These are phyloP conservation scores for Paspalum notatum DNA, from an alignment of 176 grass and related monocot species.

Conservation along the genomic window DNA sequence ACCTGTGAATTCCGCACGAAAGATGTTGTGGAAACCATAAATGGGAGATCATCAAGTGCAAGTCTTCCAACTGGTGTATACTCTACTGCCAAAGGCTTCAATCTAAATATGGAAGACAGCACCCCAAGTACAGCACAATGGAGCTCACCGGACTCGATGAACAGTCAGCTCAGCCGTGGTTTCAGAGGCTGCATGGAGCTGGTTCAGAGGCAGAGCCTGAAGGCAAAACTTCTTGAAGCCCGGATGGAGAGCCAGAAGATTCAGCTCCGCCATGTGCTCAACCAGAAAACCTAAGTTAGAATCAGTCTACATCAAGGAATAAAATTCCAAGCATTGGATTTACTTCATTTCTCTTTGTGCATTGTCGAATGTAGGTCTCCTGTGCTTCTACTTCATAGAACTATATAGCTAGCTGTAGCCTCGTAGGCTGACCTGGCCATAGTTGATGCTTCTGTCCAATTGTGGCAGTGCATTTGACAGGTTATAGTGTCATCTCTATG, in stretches of 20 bases:
- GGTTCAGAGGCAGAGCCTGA: conserved; percentile 85
- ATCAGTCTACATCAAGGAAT: conserved; percentile 30
- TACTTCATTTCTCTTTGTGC: conserved; percentile 32
- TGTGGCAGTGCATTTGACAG: conserved; percentile 27
- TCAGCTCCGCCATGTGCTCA: conserved; percentile 78
- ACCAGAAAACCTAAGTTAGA: conserved; percentile 63
- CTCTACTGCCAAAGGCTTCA: conserved; percentile 43
- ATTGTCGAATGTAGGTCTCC: conserved; percentile 39
- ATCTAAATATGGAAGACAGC: conserved; percentile 48
- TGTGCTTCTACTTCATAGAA: conserved; percentile 37
- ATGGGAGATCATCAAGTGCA: conserved; percentile 25
- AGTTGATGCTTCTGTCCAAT: conserved; percentile 29
- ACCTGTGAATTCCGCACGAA: conserved; percentile 45
- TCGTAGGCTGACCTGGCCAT: conserved; percentile 34
- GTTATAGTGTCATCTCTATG: conserved; percentile 22
- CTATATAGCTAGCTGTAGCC: conserved; percentile 39
- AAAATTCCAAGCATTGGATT: conserved; percentile 45
- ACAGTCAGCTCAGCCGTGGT: conserved; percentile 55
- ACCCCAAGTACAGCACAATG: conserved; percentile 60
- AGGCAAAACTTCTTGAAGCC: conserved; percentile 79
- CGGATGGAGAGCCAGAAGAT: conserved; percentile 88
- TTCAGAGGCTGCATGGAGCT: conserved; percentile 87
- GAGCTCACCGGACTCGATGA: conserved; percentile 75
- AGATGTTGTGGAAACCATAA: conserved; percentile 29
- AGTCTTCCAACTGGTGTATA: conserved; percentile 44